phyloP scores from a whole-genome alignment of 106 monocot species.

The Allium fistulosum region DNA sequence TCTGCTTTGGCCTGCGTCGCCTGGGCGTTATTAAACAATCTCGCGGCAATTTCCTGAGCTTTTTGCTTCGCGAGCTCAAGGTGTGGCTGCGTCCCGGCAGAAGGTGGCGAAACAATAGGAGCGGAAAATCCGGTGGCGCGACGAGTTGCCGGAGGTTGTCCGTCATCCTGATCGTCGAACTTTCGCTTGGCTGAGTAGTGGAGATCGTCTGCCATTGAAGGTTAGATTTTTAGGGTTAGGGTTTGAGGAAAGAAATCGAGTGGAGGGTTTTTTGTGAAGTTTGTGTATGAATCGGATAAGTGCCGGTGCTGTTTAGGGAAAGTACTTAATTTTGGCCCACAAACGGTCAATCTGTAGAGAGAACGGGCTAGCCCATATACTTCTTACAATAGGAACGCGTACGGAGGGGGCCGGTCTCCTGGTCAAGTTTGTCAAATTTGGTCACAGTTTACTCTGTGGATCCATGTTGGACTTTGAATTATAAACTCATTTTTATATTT shows the following conservation, averaged over 20 bases:
- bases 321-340: too few species aligned
- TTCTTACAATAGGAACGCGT: too few species aligned
- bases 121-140: neutral
- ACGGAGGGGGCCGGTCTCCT: too few species aligned
- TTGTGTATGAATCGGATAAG: too few species aligned
- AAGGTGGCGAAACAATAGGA: neutral
- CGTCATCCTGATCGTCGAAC: neutral
- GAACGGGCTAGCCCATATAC: too few species aligned
- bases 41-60: constrained; percentile 65
- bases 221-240: neutral
- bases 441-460: too few species aligned
- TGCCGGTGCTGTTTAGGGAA: too few species aligned
- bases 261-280: too few species aligned
- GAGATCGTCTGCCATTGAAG: constrained; percentile 4
- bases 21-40: constrained; percentile 45
- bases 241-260: neutral
- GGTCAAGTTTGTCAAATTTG: too few species aligned
- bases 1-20: constrained; percentile 48
- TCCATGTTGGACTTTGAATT: too few species aligned
- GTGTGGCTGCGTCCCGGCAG: neutral
- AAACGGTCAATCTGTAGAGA: too few species aligned
- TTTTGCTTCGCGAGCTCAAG: constrained; percentile 59
- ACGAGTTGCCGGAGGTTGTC: neutral
- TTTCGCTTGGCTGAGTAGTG: neutral
- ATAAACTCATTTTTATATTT: too few species aligned